These are phyloP conservation scores for Cordyceps cicadae DNA, from an alignment of 2,329 filamentous ascomycete genomes.

Conservation along the genomic window DNA sequence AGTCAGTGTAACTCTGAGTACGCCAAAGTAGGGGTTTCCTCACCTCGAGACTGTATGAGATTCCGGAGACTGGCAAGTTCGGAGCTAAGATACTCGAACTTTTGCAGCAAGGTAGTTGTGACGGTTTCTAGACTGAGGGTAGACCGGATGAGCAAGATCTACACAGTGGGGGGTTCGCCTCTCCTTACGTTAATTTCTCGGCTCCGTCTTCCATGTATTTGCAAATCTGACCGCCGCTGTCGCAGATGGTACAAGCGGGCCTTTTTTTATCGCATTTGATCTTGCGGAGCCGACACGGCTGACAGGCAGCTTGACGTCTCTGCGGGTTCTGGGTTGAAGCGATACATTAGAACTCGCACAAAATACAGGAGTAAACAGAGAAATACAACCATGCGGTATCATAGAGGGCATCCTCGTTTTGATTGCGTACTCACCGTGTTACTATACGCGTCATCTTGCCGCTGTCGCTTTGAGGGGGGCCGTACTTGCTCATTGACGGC, in stretches of 20 bases:
- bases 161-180: background rate
- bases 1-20: background rate
- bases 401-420: background rate
- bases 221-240: slow-evolving; percentile 14
- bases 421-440: background rate
- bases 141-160: background rate
- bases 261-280: slow-evolving; percentile 18
- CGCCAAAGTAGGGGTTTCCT: background rate
- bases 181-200: slow-evolving; percentile 15
- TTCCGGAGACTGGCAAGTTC: slow-evolving; percentile 14
- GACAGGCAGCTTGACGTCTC: slow-evolving; percentile 16
- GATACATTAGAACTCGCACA: background rate
- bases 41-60: slow-evolving; percentile 1
- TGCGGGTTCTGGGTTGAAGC: slow-evolving; percentile 3
- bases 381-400: background rate
- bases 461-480: slow-evolving; percentile 1
- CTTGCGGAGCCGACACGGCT: slow-evolving; percentile 15
- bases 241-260: slow-evolving; percentile 14
- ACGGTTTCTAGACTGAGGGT: slow-evolving; percentile 14
- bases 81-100: slow-evolving; percentile 14
- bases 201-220: slow-evolving; percentile 14
- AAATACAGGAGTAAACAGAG: background rate
- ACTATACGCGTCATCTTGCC: background rate
- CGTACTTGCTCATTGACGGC: background rate
- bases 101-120: slow-evolving; percentile 13